phyloP scores from a whole-genome alignment of 2,329 filamentous ascomycete genomes.

The Claviceps arundinis region DNA sequence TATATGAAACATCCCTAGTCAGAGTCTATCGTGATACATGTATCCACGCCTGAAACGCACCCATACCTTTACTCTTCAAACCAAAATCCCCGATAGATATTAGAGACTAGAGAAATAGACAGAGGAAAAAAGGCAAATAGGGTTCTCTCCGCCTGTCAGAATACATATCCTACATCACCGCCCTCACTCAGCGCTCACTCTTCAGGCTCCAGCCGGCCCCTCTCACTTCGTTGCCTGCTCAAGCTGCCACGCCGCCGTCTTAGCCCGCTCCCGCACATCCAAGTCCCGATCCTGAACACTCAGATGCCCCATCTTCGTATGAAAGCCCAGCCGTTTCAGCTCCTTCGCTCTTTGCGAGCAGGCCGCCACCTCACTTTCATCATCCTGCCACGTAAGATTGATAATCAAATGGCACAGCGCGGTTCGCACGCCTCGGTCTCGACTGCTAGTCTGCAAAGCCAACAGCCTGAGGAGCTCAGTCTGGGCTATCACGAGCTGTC shows the following conservation, averaged over 20 bases:
- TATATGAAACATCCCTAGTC: neutral
- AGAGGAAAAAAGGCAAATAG: too few species aligned
- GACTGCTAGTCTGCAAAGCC: slow-evolving; percentile 59
- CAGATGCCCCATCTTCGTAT: slow-evolving; percentile 49
- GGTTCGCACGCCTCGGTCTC: slow-evolving; percentile 59
- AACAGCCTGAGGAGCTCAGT: slow-evolving; percentile 61
- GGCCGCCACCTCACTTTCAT: slow-evolving; percentile 50
- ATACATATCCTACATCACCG: too few species aligned
- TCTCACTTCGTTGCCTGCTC: slow-evolving; percentile 24
- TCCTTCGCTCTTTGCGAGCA: slow-evolving; percentile 55
- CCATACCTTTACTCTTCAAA: too few species aligned
- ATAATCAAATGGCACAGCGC: slow-evolving; percentile 73
- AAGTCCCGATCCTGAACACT: slow-evolving; percentile 56
- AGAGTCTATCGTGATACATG: too few species aligned
- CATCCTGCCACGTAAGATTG: slow-evolving; percentile 76
- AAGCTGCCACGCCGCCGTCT: slow-evolving; percentile 64
- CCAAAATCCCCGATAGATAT: too few species aligned
- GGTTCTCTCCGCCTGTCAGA: too few species aligned
- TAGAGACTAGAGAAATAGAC: too few species aligned
- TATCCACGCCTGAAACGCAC: too few species aligned
- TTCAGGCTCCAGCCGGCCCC: too few species aligned
- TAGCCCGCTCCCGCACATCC: slow-evolving; percentile 74
- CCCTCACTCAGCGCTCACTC: too few species aligned
- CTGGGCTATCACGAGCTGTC: slow-evolving; percentile 65
- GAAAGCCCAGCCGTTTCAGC: slow-evolving; percentile 59